Evolutionary conservation across 441 rosid species (phyloP).

Genomic region (Geranium incanum): DNA sequence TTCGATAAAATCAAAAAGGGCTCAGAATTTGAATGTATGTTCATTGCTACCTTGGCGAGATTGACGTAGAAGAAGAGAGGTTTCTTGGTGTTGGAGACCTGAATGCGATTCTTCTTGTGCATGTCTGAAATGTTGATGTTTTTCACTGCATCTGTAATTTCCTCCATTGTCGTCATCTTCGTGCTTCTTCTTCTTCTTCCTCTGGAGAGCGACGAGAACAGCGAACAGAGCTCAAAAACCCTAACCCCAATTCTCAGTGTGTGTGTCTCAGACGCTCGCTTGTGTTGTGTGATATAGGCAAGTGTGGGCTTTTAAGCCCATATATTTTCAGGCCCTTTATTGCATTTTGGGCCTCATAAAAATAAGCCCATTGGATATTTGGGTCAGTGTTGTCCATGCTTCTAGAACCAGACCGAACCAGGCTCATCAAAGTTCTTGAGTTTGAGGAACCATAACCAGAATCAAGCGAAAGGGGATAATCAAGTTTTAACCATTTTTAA

Average conservation of each 20-base stretch:
- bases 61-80: slow-evolving; percentile 31
- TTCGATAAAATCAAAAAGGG: not conserved
- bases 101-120: slow-evolving; percentile 27
- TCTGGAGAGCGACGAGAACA: not conserved
- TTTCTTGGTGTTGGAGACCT: slow-evolving; percentile 29
- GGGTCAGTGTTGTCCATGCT: no score
- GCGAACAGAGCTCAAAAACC: slow-evolving; percentile 9
- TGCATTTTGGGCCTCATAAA: not conserved
- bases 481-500: no score
- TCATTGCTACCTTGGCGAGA: slow-evolving; percentile 24
- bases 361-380: not conserved
- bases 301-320: not conserved
- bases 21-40: not conserved
- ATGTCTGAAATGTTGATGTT: slow-evolving; percentile 21
- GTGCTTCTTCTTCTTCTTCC: not conserved
- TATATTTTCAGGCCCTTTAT: not conserved
- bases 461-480: no score
- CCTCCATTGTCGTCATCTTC: slow-evolving; percentile 19
- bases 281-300: not conserved
- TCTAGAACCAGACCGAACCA: no score
- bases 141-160: slow-evolving; percentile 21
- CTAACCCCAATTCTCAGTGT: slow-evolving; percentile 6
- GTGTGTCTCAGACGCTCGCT: slow-evolving; percentile 1
- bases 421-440: no score
- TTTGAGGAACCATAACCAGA: no score